Evolutionary conservation across 805 yeast genomes (phyloP), one percentile per base, ranked within the genome.

Genomic region (Lachancea dasiensis): DNA sequence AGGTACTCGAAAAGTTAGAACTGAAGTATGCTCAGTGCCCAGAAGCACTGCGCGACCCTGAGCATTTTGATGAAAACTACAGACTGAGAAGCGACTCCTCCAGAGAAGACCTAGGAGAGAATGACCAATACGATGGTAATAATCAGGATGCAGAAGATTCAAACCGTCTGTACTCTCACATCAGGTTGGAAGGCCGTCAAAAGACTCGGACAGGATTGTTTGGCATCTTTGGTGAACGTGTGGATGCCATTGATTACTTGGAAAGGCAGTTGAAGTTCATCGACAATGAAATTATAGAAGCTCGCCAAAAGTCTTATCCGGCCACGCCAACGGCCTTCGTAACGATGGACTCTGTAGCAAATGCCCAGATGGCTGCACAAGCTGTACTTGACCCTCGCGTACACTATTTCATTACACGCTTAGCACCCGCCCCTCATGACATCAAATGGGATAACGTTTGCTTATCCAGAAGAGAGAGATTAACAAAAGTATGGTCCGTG

Each of bases 381-480:
- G 92, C 97, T 0, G 89, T 90, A 0, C 60, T 92, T 41, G 96
- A 89, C 55, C 97, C 97, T 0, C 73, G 84, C 40, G 86, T 92
- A 6, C 81, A 84, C 54, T 84, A 79, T 41, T 65, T 92, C 37
- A 84, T 89, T 24, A 83, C 95, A 3, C 68, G 74, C 27, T 64
- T 87, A 40, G 97, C 97, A 0, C 97, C 97, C 0, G 95, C 97
- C 1, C 97, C 97, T 3, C 90, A 83, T 52, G 98, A 90, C 57
- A 82, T 90, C 17, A 79, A 86, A 27, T 90, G 98, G 98, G 83
- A 79, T 40, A 86, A 89, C 53, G 75, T 86, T 24, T 89, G 94
- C 49, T 65, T 89, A 52, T 78, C 94, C 0, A 69, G 95, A 39
- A 69, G 67, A 38, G 89, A 85, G 49, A 67, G 96, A 41, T 63